These are phyloP conservation scores for Citeromyces matritensis DNA, from an alignment of 805 yeast species.

Conservation along the genomic window DNA sequence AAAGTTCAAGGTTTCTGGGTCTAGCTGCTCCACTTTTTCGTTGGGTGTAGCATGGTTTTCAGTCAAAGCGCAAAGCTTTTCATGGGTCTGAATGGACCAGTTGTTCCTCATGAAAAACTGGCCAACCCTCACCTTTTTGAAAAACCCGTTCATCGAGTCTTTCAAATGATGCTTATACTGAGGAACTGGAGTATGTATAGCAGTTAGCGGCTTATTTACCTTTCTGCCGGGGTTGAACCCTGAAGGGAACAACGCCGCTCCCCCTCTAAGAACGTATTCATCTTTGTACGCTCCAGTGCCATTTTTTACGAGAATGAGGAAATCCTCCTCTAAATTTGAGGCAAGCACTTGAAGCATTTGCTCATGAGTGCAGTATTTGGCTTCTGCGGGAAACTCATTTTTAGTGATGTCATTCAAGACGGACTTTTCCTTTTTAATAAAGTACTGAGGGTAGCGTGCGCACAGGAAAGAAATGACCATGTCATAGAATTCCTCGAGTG, in stretches of 20 bases:
- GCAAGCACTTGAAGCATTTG: slow-evolving; percentile 5
- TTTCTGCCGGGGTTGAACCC: slow-evolving; percentile 46
- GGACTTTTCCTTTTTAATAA: slow-evolving; percentile 1
- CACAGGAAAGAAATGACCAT: slow-evolving; percentile 12
- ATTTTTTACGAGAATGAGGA: slow-evolving; percentile 25
- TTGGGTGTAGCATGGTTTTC: slow-evolving; percentile 16
- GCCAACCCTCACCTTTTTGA: slow-evolving; percentile 30
- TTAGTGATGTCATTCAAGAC: slow-evolving; percentile 21
- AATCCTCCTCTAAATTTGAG: slow-evolving; percentile 36
- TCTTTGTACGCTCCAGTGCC: slow-evolving; percentile 11
- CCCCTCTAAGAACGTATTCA: slow-evolving; percentile 38
- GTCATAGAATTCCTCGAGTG: slow-evolving; percentile 36
- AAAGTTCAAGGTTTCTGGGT: slow-evolving; percentile 14
- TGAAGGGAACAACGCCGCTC: slow-evolving; percentile 43
- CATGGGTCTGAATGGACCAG: slow-evolving; percentile 48
- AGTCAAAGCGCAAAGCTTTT: slow-evolving; percentile 20
- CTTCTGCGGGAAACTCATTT: slow-evolving; percentile 20
- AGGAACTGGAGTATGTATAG: slow-evolving; percentile 53
- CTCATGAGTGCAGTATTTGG: slow-evolving; percentile 2
- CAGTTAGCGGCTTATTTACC: slow-evolving; percentile 31
- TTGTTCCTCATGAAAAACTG: slow-evolving; percentile 42
- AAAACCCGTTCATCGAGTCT: slow-evolving; percentile 45
- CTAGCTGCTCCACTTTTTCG: slow-evolving; percentile 12
- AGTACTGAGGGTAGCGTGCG: slow-evolving; percentile 10
- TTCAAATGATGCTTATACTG: slow-evolving; percentile 35